Evolutionary conservation across 2,329 filamentous ascomycete genomes (phyloP).

Genomic region (Trichoderma lentiforme): DNA sequence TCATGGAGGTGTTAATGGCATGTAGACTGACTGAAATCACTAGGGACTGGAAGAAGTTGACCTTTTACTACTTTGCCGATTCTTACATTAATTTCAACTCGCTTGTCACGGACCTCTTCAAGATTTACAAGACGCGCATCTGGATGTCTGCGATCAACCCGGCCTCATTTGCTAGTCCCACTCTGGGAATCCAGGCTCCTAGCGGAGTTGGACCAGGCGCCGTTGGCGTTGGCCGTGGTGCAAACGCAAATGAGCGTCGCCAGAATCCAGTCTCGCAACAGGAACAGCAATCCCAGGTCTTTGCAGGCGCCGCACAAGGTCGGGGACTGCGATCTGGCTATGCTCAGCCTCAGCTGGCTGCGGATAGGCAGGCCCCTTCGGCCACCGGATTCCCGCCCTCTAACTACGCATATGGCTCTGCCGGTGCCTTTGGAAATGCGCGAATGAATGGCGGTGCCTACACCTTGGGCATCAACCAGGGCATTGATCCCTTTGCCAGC

Average conservation of each 20-base stretch:
- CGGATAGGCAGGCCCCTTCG: conserved; percentile 41
- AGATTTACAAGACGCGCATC: conserved; percentile 98
- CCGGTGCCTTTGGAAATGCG: conserved; percentile 33
- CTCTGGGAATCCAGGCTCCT: conserved; percentile 66
- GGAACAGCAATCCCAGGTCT: conserved; percentile 34
- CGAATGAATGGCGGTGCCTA: conserved; percentile 31
- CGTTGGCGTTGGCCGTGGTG: conserved; percentile 54
- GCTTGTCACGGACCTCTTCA: conserved; percentile 94
- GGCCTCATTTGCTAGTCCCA: conserved; percentile 83
- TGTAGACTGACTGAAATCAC: background rate
- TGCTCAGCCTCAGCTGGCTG: conserved; percentile 37
- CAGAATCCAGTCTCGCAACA: conserved; percentile 43
- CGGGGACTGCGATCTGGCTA: conserved; percentile 45
- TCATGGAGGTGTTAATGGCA: background rate
- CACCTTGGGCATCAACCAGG: conserved; percentile 27
- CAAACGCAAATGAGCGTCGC: conserved; percentile 44
- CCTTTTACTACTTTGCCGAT: conserved; percentile 98
- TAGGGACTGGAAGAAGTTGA: conserved; percentile 98
- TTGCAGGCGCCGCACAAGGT: conserved; percentile 35
- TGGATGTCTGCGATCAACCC: conserved; percentile 99
- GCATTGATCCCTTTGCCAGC: conserved; percentile 31
- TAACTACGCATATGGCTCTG: conserved; percentile 36
- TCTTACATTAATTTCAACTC: conserved; percentile 99
- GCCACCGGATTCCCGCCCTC: conserved; percentile 34
- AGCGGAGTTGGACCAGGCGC: conserved; percentile 64